Percentiles rank a stretch among this genome's conserved stretches.
These are phyloP conservation scores for Xylaria sp. DNA, from an alignment of 2,329 filamentous ascomycete genomes.

Conservation along the genomic window DNA sequence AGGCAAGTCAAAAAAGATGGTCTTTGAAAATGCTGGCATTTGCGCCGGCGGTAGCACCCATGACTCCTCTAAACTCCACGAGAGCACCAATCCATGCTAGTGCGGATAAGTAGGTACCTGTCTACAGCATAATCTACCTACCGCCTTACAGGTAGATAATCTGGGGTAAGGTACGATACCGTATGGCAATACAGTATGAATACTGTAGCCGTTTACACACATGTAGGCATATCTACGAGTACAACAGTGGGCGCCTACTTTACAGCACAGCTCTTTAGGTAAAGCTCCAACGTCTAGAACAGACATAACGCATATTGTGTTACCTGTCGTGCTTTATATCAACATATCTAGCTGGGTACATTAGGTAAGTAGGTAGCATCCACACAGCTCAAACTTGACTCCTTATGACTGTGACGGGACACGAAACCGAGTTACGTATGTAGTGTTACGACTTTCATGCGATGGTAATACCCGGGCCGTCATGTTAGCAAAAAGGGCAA, in stretches of 20 bases:
- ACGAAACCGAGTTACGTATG: not conserved
- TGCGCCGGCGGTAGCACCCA: conserved; percentile 8
- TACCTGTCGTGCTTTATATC: too few species aligned
- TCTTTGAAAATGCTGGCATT: not conserved
- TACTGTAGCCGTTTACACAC: not conserved
- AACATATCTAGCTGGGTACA: not conserved
- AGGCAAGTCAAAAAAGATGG: not conserved
- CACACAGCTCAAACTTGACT: not conserved
- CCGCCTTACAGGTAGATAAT: not conserved
- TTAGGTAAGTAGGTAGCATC: not conserved
- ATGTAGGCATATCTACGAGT: not conserved
- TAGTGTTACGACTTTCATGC: not conserved
- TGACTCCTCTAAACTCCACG: not conserved
- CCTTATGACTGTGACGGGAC: not conserved
- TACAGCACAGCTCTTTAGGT: too few species aligned
- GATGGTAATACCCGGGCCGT: not conserved
- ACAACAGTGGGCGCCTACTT: too few species aligned
- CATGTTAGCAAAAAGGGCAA: not conserved
- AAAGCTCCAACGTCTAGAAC: too few species aligned
- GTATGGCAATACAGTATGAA: not conserved
- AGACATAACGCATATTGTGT: too few species aligned
- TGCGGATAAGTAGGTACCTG: not conserved
- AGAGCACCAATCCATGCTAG: too few species aligned
- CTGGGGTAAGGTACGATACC: not conserved
- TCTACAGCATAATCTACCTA: not conserved